These are phyloP conservation scores for Tylopilus sp. DNA, from an alignment of 768 basidiomycete species.

Conservation along the genomic window DNA sequence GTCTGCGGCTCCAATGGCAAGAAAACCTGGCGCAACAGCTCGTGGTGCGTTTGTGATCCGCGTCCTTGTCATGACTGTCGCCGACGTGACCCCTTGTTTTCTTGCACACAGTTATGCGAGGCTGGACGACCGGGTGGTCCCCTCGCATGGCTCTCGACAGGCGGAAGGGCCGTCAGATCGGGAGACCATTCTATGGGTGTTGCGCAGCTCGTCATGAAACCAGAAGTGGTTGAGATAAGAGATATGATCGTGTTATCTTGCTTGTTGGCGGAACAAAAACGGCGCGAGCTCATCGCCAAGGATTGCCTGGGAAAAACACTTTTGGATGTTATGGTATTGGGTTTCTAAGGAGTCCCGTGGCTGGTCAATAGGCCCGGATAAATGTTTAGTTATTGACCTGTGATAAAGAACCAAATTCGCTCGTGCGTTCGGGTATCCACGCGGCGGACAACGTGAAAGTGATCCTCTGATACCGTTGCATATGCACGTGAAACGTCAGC, in stretches of 20 bases:
- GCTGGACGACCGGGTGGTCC: neutral
- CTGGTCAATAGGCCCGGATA: neutral
- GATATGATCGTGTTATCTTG: constrained; percentile 21
- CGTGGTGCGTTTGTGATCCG: constrained; percentile 19
- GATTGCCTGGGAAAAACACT: neutral
- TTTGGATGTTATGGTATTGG: neutral
- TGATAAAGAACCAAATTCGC: neutral
- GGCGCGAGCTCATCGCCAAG: neutral
- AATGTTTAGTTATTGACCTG: neutral
- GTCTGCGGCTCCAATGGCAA: constrained; percentile 16
- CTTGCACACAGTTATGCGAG: constrained; percentile 11
- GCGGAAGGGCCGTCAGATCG: neutral
- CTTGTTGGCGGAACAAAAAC: constrained; percentile 15
- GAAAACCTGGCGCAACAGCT: neutral
- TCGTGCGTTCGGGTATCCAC: too few species aligned
- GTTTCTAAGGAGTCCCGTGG: neutral
- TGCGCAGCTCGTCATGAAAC: constrained; percentile 12
- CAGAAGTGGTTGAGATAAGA: constrained; percentile 7
- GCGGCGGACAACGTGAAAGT: too few species aligned
- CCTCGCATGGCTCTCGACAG: constrained; percentile 15
- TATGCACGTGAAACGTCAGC: neutral
- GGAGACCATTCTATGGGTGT: neutral
- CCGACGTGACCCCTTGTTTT: neutral
- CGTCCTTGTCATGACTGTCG: neutral
- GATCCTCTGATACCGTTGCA: neutral